These are phyloP conservation scores for Creolimax fragrantissima DNA, from an alignment of 78 protist species.

Conservation along the genomic window DNA sequence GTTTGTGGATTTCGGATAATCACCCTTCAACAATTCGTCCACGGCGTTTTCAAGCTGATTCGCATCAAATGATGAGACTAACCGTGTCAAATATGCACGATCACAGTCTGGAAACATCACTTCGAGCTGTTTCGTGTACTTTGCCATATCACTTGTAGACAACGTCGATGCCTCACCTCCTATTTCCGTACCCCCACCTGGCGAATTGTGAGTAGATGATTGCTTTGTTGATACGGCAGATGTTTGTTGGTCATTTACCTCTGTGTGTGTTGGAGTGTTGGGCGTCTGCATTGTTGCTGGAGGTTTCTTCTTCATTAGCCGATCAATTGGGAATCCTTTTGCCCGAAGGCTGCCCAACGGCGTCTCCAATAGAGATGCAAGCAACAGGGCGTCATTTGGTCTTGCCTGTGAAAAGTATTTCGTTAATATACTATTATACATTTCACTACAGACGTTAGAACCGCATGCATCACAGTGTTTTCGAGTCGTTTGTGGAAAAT, in stretches of 20 bases:
- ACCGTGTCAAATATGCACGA: neutral
- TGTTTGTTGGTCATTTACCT: neutral
- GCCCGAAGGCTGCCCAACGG: neutral
- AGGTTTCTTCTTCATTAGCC: neutral
- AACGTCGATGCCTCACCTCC: neutral
- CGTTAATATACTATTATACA: too few species aligned
- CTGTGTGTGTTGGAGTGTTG: neutral
- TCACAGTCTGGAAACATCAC: neutral
- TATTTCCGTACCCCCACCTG: neutral
- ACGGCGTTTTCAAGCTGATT: neutral
- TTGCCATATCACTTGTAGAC: neutral
- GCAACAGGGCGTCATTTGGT: neutral
- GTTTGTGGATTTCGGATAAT: neutral
- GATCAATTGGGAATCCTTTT: slow-evolving; percentile 5
- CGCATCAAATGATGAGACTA: neutral
- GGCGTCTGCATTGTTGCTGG: neutral
- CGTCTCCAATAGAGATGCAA: neutral
- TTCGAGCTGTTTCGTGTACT: neutral
- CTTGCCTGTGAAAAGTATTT: neutral
- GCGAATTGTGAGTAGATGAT: neutral
- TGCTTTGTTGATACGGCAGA: neutral
- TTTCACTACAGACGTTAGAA: too few species aligned
- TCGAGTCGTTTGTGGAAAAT: too few species aligned
- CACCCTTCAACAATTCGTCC: neutral
- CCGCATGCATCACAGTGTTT: too few species aligned